These are phyloP conservation scores for Ilyonectria destructans DNA, from an alignment of 2,329 filamentous ascomycete genomes.

Conservation along the genomic window DNA sequence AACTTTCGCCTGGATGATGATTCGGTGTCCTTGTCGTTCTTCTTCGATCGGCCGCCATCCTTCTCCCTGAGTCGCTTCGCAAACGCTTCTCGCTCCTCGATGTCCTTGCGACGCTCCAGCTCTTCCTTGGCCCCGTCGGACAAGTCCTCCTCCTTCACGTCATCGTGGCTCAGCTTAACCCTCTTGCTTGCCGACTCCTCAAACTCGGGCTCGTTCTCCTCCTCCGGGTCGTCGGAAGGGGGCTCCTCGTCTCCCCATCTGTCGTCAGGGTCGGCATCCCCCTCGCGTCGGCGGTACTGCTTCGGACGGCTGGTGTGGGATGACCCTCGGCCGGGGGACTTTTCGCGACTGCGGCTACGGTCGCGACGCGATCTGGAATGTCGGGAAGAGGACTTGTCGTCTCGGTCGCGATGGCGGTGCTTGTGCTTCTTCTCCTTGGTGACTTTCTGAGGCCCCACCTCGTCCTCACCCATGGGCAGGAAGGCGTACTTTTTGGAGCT, in stretches of 20 bases:
- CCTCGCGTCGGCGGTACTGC: constrained; percentile 60
- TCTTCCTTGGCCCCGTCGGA: constrained; percentile 75
- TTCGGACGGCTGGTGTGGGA: constrained; percentile 56
- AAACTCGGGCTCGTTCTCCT: constrained; percentile 72
- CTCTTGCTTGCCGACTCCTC: constrained; percentile 81
- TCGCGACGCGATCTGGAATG: constrained; percentile 49
- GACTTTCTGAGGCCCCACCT: constrained; percentile 70
- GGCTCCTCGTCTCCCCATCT: constrained; percentile 87
- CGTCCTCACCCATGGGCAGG: constrained; percentile 77
- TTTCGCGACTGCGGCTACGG: constrained; percentile 53
- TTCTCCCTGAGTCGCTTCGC: constrained; percentile 82
- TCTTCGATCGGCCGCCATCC: constrained; percentile 80
- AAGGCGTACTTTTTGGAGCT: constrained; percentile 77
- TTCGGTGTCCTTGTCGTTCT: constrained; percentile 72
- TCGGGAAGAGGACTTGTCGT: constrained; percentile 51
- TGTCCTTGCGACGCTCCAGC: constrained; percentile 75
- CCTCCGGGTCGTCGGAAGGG: constrained; percentile 59
- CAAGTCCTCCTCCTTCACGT: constrained; percentile 62
- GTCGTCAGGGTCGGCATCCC: constrained; percentile 76
- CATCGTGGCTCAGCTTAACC: constrained; percentile 75
- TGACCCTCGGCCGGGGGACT: constrained; percentile 49
- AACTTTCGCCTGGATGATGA: constrained; percentile 70
- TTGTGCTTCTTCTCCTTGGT: constrained; percentile 65
- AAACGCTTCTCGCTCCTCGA: constrained; percentile 85
- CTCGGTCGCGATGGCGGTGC: constrained; percentile 58